phyloP scores from a whole-genome alignment of 768 basidiomycete species.

The Hygrophorus russula region DNA sequence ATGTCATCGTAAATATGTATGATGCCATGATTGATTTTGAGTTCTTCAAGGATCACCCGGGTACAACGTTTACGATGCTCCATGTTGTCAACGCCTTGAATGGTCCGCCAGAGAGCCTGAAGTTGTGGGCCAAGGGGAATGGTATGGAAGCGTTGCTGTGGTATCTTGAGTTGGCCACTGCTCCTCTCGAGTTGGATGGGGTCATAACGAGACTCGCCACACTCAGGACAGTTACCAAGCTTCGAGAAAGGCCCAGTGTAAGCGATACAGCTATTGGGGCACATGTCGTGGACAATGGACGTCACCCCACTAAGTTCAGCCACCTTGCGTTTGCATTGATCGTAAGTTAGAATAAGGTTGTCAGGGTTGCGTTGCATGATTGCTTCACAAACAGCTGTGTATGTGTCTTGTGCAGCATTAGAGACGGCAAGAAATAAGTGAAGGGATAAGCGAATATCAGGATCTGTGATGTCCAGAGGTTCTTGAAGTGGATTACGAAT shows the following conservation, averaged over 20 bases:
- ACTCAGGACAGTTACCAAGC: constrained; percentile 13
- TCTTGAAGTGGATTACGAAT: constrained; percentile 11
- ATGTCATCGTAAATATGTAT: constrained; percentile 19
- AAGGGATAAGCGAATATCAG: constrained; percentile 19
- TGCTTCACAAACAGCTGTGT: constrained; percentile 14
- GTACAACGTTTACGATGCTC: no score
- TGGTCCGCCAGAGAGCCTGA: no score
- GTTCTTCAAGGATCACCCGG: no score
- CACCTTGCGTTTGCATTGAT: constrained; percentile 16
- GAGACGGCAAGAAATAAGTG: constrained; percentile 19
- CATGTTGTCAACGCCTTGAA: no score
- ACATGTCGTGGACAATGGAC: constrained; percentile 29
- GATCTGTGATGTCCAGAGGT: constrained; percentile 6
- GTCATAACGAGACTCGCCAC: constrained; percentile 16
- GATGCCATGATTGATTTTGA: no score
- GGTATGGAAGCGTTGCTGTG: no score
- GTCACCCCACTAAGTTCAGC: constrained; percentile 21
- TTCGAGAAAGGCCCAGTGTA: constrained; percentile 13
- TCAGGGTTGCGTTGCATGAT: constrained; percentile 15
- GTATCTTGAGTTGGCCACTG: constrained; percentile 8
- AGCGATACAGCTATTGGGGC: constrained; percentile 19
- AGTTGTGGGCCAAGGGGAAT: no score
- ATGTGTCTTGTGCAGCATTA: constrained; percentile 20
- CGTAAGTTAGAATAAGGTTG: constrained; percentile 16
- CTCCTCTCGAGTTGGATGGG: constrained; percentile 3